Evolutionary conservation across 345 rosid species (phyloP).

Genomic region (Eucalyptus marginata): DNA sequence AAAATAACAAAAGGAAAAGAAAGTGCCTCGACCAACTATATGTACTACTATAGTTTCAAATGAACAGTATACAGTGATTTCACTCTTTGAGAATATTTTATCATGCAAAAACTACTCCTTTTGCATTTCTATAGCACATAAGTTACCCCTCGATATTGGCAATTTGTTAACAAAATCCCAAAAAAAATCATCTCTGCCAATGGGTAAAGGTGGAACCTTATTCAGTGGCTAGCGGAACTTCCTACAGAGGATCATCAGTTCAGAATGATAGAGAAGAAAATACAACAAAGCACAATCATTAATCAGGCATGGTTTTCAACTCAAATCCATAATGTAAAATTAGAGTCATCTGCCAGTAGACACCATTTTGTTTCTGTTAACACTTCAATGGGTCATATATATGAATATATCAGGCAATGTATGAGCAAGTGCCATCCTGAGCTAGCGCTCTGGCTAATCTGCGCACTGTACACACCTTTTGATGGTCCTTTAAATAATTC

Average conservation of each 20-base stretch:
- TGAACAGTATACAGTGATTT: neutral
- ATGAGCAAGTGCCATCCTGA: neutral
- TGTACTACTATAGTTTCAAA: neutral
- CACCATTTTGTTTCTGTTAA: neutral
- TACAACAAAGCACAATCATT: neutral
- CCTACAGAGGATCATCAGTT: neutral
- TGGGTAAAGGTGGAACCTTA: neutral
- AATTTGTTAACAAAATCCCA: neutral
- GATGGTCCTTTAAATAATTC: constrained; percentile 67
- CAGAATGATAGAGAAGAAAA: neutral
- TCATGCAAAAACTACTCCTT: neutral
- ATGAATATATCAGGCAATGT: neutral
- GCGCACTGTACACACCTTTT: constrained; percentile 33
- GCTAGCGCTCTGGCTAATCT: neutral
- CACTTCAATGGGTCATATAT: neutral
- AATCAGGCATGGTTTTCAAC: neutral
- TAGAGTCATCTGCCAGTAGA: neutral
- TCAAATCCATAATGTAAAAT: neutral
- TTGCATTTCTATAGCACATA: neutral
- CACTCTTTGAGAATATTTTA: neutral
- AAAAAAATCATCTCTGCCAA: neutral
- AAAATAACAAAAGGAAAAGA: neutral
- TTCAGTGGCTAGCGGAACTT: neutral
- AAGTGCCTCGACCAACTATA: neutral
- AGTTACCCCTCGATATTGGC: neutral